Conservation (phyloP, 345 rosid species). For the Eucalyptus cloeziana region DNA sequence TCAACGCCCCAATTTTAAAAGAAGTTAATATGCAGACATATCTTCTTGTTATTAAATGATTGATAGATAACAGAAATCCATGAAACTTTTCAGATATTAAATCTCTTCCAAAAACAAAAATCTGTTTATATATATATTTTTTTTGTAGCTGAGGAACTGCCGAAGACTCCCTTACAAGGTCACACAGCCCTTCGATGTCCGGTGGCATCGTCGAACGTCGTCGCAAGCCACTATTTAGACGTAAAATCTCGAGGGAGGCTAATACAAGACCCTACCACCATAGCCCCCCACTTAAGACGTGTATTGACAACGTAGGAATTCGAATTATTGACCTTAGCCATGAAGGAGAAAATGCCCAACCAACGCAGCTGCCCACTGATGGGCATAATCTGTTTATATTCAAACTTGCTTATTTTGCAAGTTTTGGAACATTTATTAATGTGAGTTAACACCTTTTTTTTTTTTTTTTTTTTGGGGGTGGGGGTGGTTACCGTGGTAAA, state of each 20-base stretch:
- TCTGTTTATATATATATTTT: neutral
- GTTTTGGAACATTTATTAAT: neutral
- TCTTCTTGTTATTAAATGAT: neutral
- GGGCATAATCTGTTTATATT: neutral
- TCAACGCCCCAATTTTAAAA: neutral
- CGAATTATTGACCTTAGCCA: too few species aligned
- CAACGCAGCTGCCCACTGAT: too few species aligned
- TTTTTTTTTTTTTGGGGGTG: fast-evolving
- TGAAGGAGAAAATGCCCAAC: too few species aligned
- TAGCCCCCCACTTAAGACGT: too few species aligned
- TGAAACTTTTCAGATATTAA: neutral
- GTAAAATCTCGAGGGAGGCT: too few species aligned
- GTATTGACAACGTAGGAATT: too few species aligned
- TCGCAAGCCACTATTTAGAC: too few species aligned
- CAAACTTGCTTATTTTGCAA: neutral
- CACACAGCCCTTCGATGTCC: too few species aligned
- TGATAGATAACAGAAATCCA: neutral
- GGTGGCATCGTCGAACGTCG: too few species aligned
- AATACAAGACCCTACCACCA: too few species aligned
- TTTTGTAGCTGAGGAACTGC: too few species aligned
- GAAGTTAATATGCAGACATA: neutral
- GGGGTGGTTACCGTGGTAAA: neutral
- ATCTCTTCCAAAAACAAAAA: neutral
- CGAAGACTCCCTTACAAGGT: too few species aligned
- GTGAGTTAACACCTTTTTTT: neutral